A percentile compares a stretch with the other conserved stretches of the same genome.
These are phyloP conservation scores for Coemansia javaensis DNA, from an alignment of 192 early-diverging fungal genomes.

Conservation along the genomic window DNA sequence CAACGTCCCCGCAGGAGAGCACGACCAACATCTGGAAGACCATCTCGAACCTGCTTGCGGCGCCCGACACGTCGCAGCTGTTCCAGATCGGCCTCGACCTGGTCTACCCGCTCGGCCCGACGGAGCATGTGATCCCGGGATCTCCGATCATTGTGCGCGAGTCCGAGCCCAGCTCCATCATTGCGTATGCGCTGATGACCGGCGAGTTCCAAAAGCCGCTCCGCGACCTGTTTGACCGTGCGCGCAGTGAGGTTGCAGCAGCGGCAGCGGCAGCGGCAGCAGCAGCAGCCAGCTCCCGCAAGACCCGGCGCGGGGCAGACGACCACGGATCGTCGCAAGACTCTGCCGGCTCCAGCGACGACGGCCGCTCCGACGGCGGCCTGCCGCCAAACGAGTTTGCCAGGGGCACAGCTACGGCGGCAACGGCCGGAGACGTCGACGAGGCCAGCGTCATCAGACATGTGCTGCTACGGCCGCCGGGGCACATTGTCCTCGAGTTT, in stretches of 20 bases:
- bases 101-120: slow-evolving; percentile 52
- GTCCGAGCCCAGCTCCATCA: slow-evolving; percentile 89
- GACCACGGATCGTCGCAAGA: not conserved
- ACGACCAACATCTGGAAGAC: slow-evolving; percentile 37
- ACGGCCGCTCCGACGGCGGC: not conserved
- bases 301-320: not conserved
- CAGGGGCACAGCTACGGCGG: slow-evolving; percentile 3
- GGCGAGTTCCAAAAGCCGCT: slow-evolving; percentile 36
- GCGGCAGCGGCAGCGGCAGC: too few relatives aligned
- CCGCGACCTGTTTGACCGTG: slow-evolving; percentile 28
- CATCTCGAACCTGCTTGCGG: slow-evolving; percentile 35
- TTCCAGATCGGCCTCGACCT: slow-evolving; percentile 44
- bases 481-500: slow-evolving; percentile 54
- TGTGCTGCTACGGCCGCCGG: slow-evolving; percentile 29
- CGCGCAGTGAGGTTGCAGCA: slow-evolving; percentile 10
- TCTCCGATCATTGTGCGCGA: slow-evolving; percentile 85
- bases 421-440: slow-evolving; percentile 6
- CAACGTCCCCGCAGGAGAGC: slow-evolving; percentile 23
- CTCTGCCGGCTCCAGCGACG: not conserved
- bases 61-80: slow-evolving; percentile 37
- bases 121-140: slow-evolving; percentile 84
- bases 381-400: slow-evolving; percentile 31
- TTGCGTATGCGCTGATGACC: slow-evolving; percentile 79
- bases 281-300: too few relatives aligned
- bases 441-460: slow-evolving; percentile 24